Base-by-base conservation (phyloP, 352 stramenopile genomes). In the Blastocystis sp. region DNA sequence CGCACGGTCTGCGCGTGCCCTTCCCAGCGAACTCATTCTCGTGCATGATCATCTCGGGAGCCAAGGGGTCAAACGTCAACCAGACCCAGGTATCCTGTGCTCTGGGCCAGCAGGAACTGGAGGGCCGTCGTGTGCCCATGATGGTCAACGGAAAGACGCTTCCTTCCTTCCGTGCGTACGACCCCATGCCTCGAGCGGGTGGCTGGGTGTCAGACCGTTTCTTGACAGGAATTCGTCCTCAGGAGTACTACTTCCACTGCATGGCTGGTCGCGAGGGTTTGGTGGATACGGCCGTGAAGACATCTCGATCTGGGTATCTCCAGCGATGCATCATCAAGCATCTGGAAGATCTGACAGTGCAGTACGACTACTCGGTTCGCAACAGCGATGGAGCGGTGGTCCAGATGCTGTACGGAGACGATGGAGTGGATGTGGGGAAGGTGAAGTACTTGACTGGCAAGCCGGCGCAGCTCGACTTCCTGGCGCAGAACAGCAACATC, bases 181-280 rank as follows among this genome's bases (percentile, higher is more conserved):
- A 99, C 92, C 95, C 96, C 47, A 96, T 94, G 50, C 97, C 98
- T 26, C 92, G 97, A 88, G 96, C 97, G 41, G 97, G 98, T 92
- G 98, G 98, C 54, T 99, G 98, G 92, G 98, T 99, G 89, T 97
- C 96, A 29, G 97, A 99, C 92, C 94, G 97, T 13, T 99, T 99
- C 92, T 93, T 99, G 53, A 99, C 97, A 55, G 98, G 98, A 64
- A 70, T 96, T 50, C 90, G 93, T 41, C 93, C 94, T n/a, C 94
- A 99, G 91, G 98, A 99, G 92, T 99, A 99, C 92, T 99, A 99
- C 92, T 98, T 99, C 91, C 98, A 99, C 94, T 99, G 97, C 92
- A 99, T 99, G 98, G 96, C 96, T 87, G 98, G 98, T 18, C 93
- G 98, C 90, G 97, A 99, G 93, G 98, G 97, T 91, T 91, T 98